These are phyloP conservation scores for Aspergillus jensenii DNA, from an alignment of 2,329 filamentous ascomycete genomes.

Conservation along the genomic window DNA sequence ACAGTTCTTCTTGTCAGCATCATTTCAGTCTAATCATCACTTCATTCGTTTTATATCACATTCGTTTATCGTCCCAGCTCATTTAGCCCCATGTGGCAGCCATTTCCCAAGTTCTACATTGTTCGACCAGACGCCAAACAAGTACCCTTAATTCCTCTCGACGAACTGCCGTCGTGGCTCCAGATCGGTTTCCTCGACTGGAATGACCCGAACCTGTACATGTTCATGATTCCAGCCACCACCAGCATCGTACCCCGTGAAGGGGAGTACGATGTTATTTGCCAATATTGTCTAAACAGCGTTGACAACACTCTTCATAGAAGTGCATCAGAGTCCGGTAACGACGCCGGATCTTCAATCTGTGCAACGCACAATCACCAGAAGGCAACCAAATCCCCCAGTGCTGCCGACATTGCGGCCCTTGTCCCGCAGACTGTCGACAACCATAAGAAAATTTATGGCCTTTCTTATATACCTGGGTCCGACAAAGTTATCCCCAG, in stretches of 20 bases:
- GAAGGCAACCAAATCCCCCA: neutral
- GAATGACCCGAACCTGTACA: constrained; percentile 16
- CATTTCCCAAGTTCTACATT: constrained; percentile 41
- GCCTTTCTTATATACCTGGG: neutral
- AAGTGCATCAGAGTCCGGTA: constrained; percentile 23
- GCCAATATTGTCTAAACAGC: constrained; percentile 27
- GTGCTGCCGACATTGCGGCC: neutral
- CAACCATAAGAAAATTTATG: neutral
- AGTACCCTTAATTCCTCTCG: constrained; percentile 43
- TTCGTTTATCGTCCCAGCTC: neutral
- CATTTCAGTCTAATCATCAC: neutral
- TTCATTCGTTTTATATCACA: constrained; percentile 1
- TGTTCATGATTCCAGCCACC: constrained; percentile 25
- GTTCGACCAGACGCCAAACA: constrained; percentile 34
- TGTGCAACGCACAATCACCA: neutral
- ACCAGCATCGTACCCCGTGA: constrained; percentile 23
- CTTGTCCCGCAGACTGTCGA: neutral
- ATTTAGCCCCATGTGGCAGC: constrained; percentile 16
- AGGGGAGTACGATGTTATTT: constrained; percentile 37
- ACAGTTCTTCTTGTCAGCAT: neutral
- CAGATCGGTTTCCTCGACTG: constrained; percentile 28
- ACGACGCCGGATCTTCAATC: neutral
- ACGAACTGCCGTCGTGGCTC: constrained; percentile 43
- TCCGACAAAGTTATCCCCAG: neutral
- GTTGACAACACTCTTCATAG: constrained; percentile 22